Evolutionary conservation across 495 filamentous ascomycete species (phyloP).

Genomic region (Lindgomyces ingoldianus): DNA sequence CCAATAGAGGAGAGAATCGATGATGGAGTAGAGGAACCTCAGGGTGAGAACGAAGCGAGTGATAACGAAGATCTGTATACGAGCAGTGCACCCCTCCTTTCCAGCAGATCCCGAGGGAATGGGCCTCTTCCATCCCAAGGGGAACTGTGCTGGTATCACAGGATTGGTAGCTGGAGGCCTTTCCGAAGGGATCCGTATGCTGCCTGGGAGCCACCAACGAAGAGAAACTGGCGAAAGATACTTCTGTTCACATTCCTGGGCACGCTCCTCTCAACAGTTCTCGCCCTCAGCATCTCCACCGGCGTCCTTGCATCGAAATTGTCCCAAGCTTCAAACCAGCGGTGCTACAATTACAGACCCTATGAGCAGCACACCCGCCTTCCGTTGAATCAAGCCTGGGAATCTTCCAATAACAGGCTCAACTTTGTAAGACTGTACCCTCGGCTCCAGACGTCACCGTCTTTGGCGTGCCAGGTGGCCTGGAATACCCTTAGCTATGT

Average conservation of each 20-base stretch:
- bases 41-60: constrained; percentile 2
- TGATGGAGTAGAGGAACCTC: constrained; percentile 11
- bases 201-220: neutral
- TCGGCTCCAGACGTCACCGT: neutral
- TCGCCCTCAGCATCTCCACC: constrained; percentile 17
- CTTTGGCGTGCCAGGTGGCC: constrained; percentile 11
- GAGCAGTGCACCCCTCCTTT: constrained; percentile 21
- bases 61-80: constrained; percentile 20
- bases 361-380: neutral
- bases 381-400: neutral
- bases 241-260: constrained; percentile 7
- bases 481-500: constrained; percentile 9
- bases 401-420: constrained; percentile 13
- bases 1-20: constrained; percentile 18
- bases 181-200: neutral
- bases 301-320: constrained; percentile 11
- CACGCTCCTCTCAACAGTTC: constrained; percentile 4
- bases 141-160: neutral
- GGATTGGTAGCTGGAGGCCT: neutral
- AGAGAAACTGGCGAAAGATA: constrained; percentile 16
- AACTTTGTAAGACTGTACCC: constrained; percentile 18
- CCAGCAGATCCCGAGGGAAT: constrained; percentile 13
- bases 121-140: neutral
- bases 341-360: neutral
- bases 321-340: neutral